Conservation (phyloP, 768 basidiomycete species). For the Calocera cornea region DNA sequence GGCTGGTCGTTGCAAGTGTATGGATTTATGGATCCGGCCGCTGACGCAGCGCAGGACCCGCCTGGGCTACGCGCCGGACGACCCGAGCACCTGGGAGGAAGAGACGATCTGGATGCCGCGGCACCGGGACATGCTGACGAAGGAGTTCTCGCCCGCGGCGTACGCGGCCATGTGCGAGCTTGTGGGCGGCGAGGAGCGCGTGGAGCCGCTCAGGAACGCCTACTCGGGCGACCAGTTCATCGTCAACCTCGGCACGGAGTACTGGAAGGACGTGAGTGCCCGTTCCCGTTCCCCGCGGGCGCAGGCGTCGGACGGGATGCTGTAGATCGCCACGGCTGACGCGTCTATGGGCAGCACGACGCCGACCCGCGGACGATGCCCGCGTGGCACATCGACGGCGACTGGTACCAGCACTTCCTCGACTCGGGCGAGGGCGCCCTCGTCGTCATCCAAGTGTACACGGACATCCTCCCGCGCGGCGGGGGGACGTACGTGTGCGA, state of each 20-base stretch:
- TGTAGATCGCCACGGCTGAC: too few species aligned
- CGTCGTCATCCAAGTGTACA: slow-evolving; percentile 17
- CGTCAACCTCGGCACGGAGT: slow-evolving; percentile 15
- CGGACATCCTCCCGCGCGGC: slow-evolving; percentile 14
- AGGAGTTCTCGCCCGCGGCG: slow-evolving; percentile 16
- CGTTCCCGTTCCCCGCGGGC: not conserved
- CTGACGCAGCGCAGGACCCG: not conserved
- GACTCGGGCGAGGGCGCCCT: slow-evolving; percentile 16
- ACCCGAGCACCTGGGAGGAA: not conserved
- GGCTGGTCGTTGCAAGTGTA: too few species aligned
- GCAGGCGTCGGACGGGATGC: too few species aligned
- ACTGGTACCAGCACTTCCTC: slow-evolving; percentile 19
- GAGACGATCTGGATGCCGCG: slow-evolving; percentile 10
- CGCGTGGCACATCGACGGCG: slow-evolving; percentile 17
- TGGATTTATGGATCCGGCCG: not conserved
- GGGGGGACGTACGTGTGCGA: slow-evolving; percentile 16
- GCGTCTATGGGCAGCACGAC: not conserved
- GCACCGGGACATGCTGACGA: slow-evolving; percentile 13
- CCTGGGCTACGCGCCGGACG: not conserved
- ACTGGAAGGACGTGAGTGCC: slow-evolving; percentile 8
- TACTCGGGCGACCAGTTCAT: slow-evolving; percentile 18
- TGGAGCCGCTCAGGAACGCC: slow-evolving; percentile 14
- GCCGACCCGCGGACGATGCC: not conserved
- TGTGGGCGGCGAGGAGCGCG: slow-evolving; percentile 17
- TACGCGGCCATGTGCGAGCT: slow-evolving; percentile 16